Base-by-base conservation (phyloP, 1,284 basidiomycete species). In the Naganishia sp. region DNA sequence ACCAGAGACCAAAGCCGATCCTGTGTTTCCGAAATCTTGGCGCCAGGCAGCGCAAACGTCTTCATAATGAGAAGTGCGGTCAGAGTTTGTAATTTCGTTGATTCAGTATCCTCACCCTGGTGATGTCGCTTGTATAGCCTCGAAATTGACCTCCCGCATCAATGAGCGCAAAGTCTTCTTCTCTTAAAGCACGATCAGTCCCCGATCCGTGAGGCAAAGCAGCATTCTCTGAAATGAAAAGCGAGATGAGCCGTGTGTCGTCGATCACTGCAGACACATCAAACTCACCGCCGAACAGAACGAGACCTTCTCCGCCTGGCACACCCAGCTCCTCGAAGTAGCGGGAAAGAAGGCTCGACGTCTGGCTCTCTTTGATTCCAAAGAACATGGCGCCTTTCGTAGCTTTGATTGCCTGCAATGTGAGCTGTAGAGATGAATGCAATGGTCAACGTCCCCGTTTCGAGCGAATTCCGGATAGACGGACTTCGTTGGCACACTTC, bases 141-240 rank as follows among this genome's bases (percentile, higher is more conserved):
- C 89, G 85, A 59, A 92, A 82, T 9, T 81, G 80, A 1, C 86
- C 89, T 6, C 86, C 88, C 61, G 86, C 85, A 75, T 94, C 91
- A 66, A 93, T 87, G n/a, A 94, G 82, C 15, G 87, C 84, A 68
- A 90, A 84, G 70, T 94, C 90, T 11, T 82, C 74, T 56, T 77
- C 73, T 1, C 78, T 78, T 4, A 92, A 82, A 2, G 73, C 73
- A 28, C 86, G 84, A 72, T 92, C 87, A 0, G 86, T 87, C 1
- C 90, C 90, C 31, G 83, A 83, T 2, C 90, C 92, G 75, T 94
- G 91, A 2, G 90, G 91, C 21, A 92, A 83, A 0, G 90, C 90
- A 1, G 90, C 91, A 70, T 92, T 90, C 70, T 88, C 90, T 91
- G 75, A 18, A 2, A 49, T 10, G 2, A 25, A 44, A 16, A 42